A percentile compares a stretch with the other conserved stretches of the same genome.
Conservation (phyloP, 441 rosid species). For the Rhodomyrtus psidioides region DNA sequence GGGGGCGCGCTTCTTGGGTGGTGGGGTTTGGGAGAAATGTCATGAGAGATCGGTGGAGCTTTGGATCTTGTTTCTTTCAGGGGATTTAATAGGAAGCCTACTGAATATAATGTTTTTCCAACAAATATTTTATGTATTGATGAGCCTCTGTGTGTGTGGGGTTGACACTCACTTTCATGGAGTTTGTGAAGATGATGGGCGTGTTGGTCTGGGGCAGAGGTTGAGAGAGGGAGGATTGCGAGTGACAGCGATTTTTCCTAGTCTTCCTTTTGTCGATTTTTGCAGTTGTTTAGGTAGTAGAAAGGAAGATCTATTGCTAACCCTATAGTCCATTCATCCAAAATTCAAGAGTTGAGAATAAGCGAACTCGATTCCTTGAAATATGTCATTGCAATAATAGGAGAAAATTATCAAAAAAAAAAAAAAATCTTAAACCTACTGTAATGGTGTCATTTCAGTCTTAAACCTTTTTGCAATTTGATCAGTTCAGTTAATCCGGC, state of each 20-base stretch:
- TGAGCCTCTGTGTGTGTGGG: background rate
- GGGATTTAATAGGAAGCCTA: background rate
- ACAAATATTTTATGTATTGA: background rate
- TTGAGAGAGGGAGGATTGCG: background rate
- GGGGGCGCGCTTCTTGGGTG: conserved; percentile 1
- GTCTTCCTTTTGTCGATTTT: background rate
- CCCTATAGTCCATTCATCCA: background rate
- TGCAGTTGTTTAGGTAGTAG: background rate
- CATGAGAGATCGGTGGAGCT: background rate
- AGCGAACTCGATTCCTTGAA: background rate
- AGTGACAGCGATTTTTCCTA: background rate
- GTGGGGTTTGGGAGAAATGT: background rate
- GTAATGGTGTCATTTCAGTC: too few relatives aligned
- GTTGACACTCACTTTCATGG: conserved; percentile 9
- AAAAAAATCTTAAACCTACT: too few relatives aligned
- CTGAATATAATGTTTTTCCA: background rate
- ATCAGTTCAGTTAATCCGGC: too few relatives aligned
- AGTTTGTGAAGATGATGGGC: conserved; percentile 34
- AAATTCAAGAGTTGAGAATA: background rate
- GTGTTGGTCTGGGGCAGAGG: conserved; percentile 18
- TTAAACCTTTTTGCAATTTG: too few relatives aligned
- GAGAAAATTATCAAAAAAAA: too few relatives aligned
- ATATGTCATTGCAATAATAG: background rate
- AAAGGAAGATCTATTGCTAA: background rate
- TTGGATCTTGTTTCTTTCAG: background rate